Percentiles rank a stretch among this genome's conserved stretches.
Conservation (phyloP, 768 basidiomycete species). For the Psilocybe cyanescens region DNA sequence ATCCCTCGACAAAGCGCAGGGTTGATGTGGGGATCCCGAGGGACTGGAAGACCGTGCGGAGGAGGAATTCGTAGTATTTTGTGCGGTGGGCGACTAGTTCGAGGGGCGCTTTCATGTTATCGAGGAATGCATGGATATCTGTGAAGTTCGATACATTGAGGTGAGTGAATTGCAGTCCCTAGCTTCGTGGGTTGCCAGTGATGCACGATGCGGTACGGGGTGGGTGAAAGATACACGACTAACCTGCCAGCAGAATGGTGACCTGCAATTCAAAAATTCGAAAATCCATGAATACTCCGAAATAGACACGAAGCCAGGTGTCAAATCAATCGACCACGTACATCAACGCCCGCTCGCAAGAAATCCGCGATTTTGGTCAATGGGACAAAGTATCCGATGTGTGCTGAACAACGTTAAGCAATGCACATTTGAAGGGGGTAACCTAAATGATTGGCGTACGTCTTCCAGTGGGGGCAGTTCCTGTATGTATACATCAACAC, state of each 20-base stretch:
- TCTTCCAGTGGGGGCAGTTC: constrained; percentile 91
- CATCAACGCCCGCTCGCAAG: constrained; percentile 88
- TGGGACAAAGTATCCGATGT: constrained; percentile 96
- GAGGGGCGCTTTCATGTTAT: constrained; percentile 94
- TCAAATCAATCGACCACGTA: constrained; percentile 27
- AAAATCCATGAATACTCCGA: constrained; percentile 10
- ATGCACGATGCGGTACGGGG: too few relatives aligned
- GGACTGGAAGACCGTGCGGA: constrained; percentile 83
- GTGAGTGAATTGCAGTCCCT: neutral
- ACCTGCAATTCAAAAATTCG: constrained; percentile 43
- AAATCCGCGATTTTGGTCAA: constrained; percentile 97
- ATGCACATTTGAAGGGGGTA: neutral
- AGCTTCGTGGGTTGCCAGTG: too few relatives aligned
- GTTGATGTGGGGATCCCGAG: constrained; percentile 90
- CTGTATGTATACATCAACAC: constrained; percentile 42
- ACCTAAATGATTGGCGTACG: constrained; percentile 56
- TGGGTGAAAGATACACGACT: constrained; percentile 10
- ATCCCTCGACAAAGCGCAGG: constrained; percentile 85
- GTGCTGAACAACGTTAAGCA: constrained; percentile 57
- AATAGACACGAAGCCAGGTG: constrained; percentile 10
- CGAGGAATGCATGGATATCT: constrained; percentile 97
- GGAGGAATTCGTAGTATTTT: constrained; percentile 86
- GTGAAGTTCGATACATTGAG: neutral
- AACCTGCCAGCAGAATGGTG: constrained; percentile 81
- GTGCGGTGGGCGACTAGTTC: constrained; percentile 88